These are phyloP conservation scores for Xylaria castorea DNA, from an alignment of 495 filamentous ascomycete genomes.

Conservation along the genomic window DNA sequence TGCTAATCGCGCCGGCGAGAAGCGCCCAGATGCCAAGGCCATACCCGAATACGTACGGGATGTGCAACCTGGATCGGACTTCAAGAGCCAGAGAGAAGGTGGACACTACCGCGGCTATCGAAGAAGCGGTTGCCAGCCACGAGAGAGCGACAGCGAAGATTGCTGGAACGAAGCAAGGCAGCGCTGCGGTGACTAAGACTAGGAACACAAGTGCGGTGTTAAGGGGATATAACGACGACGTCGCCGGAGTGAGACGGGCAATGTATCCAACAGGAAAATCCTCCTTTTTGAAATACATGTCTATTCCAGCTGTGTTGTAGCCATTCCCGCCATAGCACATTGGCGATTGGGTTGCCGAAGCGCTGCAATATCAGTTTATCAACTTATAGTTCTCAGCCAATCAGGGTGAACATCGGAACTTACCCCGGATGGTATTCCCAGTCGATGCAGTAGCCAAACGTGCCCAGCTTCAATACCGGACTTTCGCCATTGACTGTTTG, in stretches of 20 bases:
- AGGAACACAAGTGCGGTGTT: constrained; percentile 3
- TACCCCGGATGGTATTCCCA: neutral
- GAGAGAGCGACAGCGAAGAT: constrained; percentile 5
- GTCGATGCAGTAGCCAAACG: constrained; percentile 10
- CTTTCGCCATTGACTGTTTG: neutral
- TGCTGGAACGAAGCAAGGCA: constrained; percentile 12
- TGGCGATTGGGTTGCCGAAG: neutral
- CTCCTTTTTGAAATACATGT: neutral
- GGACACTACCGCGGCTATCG: neutral
- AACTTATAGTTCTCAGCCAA: neutral
- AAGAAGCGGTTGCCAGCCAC: neutral
- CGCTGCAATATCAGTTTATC: neutral
- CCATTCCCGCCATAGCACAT: neutral
- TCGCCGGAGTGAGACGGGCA: neutral
- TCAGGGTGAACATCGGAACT: neutral
- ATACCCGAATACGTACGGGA: neutral
- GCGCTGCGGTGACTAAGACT: neutral
- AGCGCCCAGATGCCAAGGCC: neutral
- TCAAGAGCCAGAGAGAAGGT: neutral
- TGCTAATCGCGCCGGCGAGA: neutral
- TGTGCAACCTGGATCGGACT: neutral
- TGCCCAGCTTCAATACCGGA: neutral
- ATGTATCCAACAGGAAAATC: neutral
- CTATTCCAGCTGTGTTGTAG: neutral
- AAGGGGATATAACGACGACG: neutral